Conservation (phyloP, 129 eudicot genomes). For the Silybum marianum region DNA sequence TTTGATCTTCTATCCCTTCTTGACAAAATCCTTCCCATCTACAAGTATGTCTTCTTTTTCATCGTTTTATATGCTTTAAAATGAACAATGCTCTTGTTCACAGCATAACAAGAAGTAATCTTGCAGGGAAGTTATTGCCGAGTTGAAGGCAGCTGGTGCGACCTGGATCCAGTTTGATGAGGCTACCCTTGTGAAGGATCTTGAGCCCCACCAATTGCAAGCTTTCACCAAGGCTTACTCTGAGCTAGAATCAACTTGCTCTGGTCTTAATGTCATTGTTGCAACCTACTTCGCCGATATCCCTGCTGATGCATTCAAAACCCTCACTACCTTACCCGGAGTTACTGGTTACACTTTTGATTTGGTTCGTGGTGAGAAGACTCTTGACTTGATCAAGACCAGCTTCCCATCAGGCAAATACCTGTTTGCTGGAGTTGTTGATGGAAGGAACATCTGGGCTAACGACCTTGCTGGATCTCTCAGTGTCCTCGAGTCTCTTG, state of each 20-base stretch:
- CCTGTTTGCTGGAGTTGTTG: conserved; percentile 92
- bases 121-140: conserved; percentile 86
- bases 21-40: conserved; percentile 85
- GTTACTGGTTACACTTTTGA: conserved; percentile 82
- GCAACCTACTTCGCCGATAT: conserved; percentile 94
- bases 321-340: conserved; percentile 68
- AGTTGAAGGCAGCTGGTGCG: conserved; percentile 93
- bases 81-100: background rate
- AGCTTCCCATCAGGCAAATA: conserved; percentile 65
- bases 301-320: conserved; percentile 71
- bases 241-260: conserved; percentile 61
- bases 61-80: background rate
- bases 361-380: conserved; percentile 83
- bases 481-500: conserved; percentile 63
- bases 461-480: conserved; percentile 83
- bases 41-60: conserved; percentile 55
- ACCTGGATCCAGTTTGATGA: conserved; percentile 93
- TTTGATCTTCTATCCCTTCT: conserved; percentile 86
- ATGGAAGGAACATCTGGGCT: conserved; percentile 99
- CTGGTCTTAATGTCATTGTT: conserved; percentile 73
- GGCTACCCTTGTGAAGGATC: conserved; percentile 88
- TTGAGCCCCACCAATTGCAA: conserved; percentile 68
- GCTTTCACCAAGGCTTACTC: conserved; percentile 83
- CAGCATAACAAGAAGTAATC: background rate
- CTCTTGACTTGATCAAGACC: conserved; percentile 57